A percentile compares a stretch with the other conserved stretches of the same genome.
These are phyloP conservation scores for Hirschioporus abietinus DNA, from an alignment of 768 basidiomycete species.

Conservation along the genomic window DNA sequence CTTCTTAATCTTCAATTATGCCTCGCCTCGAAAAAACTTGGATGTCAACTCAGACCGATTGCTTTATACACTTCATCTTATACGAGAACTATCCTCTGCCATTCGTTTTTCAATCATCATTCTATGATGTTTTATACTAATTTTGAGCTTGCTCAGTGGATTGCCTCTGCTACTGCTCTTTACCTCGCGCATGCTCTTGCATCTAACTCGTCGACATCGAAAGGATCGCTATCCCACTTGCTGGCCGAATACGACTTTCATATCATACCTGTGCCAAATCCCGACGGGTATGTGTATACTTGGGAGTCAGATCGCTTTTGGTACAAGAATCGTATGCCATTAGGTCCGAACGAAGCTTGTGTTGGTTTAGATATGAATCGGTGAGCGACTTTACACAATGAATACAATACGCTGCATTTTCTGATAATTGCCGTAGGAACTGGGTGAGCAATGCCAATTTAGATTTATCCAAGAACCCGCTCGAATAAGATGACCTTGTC, in stretches of 20 bases:
- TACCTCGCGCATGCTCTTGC: constrained; percentile 72
- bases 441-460: constrained; percentile 37
- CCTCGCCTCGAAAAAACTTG: no score
- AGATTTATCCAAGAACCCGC: neutral
- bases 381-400: constrained; percentile 26
- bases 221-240: constrained; percentile 24
- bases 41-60: no score
- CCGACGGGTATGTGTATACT: constrained; percentile 71
- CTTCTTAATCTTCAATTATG: neutral
- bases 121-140: no score
- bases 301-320: constrained; percentile 68
- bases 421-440: constrained; percentile 38
- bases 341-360: constrained; percentile 46
- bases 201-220: constrained; percentile 38
- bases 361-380: constrained; percentile 77
- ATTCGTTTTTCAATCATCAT: no score
- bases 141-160: constrained; percentile 48
- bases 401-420: neutral
- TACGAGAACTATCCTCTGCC: no score
- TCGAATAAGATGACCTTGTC: constrained; percentile 5
- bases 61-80: no score
- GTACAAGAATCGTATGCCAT: constrained; percentile 68
- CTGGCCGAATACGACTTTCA: constrained; percentile 47
- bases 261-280: constrained; percentile 62
- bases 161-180: constrained; percentile 66